Evolutionary conservation across 169 alveolate genomes (phyloP).

Genomic region (Plasmodium blacklocki): DNA sequence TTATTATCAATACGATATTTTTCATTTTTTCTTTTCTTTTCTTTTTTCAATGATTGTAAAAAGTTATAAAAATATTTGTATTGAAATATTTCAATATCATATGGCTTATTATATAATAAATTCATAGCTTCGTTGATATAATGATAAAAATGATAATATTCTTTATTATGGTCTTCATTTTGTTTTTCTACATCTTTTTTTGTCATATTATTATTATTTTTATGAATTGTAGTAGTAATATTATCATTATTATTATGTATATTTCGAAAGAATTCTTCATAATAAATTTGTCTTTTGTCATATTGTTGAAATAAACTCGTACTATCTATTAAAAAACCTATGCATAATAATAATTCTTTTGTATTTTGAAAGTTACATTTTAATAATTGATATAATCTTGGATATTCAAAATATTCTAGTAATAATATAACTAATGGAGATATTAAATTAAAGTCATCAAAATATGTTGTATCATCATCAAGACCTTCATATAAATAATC

Average conservation of each 20-base stretch:
- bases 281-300: slow-evolving; percentile 47
- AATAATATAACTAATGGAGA: slow-evolving; percentile 45
- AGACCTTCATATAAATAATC: slow-evolving; percentile 30
- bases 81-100: slow-evolving; percentile 48
- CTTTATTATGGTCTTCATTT: not conserved
- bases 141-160: slow-evolving; percentile 22
- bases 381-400: slow-evolving; percentile 32
- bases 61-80: slow-evolving; percentile 50
- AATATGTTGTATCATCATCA: slow-evolving; percentile 35
- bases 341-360: slow-evolving; percentile 59
- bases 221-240: not conserved
- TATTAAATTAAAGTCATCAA: slow-evolving; percentile 26
- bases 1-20: not conserved
- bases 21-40: not conserved
- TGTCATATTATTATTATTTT: not conserved
- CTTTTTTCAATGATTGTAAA: slow-evolving; percentile 14
- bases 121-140: slow-evolving; percentile 67
- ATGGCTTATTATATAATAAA: slow-evolving; percentile 36
- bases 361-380: slow-evolving; percentile 66
- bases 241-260: not conserved
- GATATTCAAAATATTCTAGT: slow-evolving; percentile 67
- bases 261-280: slow-evolving; percentile 32
- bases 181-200: not conserved
- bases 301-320: slow-evolving; percentile 16
- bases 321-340: slow-evolving; percentile 64